Conservation (phyloP, 495 filamentous ascomycete genomes). For the Penicillium paradoxum region DNA sequence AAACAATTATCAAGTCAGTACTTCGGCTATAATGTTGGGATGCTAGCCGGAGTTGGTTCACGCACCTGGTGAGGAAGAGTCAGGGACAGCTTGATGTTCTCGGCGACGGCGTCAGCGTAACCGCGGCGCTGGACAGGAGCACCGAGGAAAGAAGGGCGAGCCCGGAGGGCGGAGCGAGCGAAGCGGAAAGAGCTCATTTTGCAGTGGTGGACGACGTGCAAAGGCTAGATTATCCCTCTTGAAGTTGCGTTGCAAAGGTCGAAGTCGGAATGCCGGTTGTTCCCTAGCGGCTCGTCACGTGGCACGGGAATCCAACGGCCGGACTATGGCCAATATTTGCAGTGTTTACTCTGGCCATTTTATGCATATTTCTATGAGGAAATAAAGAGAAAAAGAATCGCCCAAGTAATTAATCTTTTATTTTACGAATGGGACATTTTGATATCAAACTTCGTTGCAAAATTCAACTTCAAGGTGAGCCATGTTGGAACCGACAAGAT, state of each 20-base stretch:
- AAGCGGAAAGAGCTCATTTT: conserved; percentile 89
- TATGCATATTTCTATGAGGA: not conserved
- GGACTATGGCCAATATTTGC: conserved; percentile 2
- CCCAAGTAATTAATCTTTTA: not conserved
- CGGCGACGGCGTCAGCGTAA: conserved; percentile 90
- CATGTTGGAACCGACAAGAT: not conserved
- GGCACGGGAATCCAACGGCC: conserved; percentile 12
- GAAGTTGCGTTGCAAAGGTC: conserved; percentile 46
- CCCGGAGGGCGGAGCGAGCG: conserved; percentile 78
- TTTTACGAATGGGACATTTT: not conserved
- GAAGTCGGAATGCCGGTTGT: conserved; percentile 44
- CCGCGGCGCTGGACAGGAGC: conserved; percentile 72
- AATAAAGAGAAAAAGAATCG: not conserved
- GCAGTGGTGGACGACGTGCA: conserved; percentile 35
- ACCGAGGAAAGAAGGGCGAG: conserved; percentile 63
- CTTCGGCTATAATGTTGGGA: conserved; percentile 2
- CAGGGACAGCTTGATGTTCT: conserved; percentile 98
- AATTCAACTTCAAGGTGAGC: not conserved
- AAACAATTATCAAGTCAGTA: conserved; percentile 22
- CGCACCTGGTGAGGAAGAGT: conserved; percentile 97
- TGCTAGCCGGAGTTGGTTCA: conserved; percentile 12
- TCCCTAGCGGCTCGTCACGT: conserved; percentile 42
- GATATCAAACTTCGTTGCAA: not conserved
- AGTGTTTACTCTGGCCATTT: not conserved
- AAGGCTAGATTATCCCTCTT: conserved; percentile 38